A percentile compares a stretch with the other conserved stretches of the same genome.
Evolutionary conservation across 371 early-diverging fungal species (phyloP).

Genomic region (Entomophthora muscae): DNA sequence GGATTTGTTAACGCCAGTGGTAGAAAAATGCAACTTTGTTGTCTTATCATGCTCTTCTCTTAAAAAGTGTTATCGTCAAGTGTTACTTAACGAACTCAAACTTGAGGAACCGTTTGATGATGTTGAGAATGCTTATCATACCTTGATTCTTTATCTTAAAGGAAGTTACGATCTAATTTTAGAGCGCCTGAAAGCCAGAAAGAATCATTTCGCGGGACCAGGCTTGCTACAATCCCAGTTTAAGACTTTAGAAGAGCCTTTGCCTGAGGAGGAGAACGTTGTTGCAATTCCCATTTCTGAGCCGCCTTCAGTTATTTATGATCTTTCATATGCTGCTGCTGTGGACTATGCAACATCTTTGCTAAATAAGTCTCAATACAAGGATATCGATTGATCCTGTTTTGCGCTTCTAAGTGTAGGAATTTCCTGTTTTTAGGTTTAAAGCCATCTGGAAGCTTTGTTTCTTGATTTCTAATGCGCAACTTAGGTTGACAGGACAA

Average conservation of each 20-base stretch:
- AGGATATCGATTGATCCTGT: too few relatives aligned
- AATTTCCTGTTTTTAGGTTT: too few relatives aligned
- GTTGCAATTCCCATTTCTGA: not conserved
- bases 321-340: not conserved
- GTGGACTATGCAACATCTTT: not conserved
- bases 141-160: slow-evolving; percentile 11
- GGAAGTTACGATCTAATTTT: slow-evolving; percentile 6
- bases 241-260: slow-evolving; percentile 10
- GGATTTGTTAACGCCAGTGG: not conserved
- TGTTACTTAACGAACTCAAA: not conserved
- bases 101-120: not conserved
- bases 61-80: slow-evolving; percentile 10
- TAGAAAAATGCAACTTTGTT: not conserved
- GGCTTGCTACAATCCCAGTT: slow-evolving; percentile 10
- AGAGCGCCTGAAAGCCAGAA: slow-evolving; percentile 6
- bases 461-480: too few relatives aligned
- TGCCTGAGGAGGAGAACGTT: slow-evolving; percentile 5
- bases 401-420: too few relatives aligned
- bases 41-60: slow-evolving; percentile 12
- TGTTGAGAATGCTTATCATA: not conserved
- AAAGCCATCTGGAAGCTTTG: too few relatives aligned
- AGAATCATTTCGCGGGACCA: slow-evolving; percentile 12
- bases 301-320: not conserved
- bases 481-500: too few relatives aligned
- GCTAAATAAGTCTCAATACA: not conserved